Percentiles rank a stretch among this genome's conserved stretches.
phyloP scores from a whole-genome alignment of 2,329 filamentous ascomycete genomes.

The Annulohypoxylon truncatum region DNA sequence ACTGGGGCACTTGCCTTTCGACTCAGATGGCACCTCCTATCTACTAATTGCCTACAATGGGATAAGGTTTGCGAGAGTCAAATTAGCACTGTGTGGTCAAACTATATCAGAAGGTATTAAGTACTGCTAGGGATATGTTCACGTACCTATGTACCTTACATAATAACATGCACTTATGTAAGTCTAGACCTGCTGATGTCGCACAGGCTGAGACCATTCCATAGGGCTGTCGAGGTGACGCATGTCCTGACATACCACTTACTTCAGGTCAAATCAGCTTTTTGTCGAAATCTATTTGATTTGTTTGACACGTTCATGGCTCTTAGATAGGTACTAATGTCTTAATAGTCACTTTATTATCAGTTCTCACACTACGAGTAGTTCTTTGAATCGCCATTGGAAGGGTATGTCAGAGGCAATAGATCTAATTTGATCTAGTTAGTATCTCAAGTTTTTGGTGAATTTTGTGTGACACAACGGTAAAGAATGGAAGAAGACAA shows the following conservation, averaged over 20 bases:
- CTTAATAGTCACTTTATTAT: background rate
- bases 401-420: background rate
- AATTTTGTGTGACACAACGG: background rate
- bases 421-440: background rate
- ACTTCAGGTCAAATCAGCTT: background rate
- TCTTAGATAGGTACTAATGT: background rate
- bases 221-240: slow-evolving; percentile 14
- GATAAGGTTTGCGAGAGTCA: slow-evolving; percentile 12
- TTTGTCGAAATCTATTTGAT: background rate
- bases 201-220: slow-evolving; percentile 1
- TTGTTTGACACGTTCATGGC: background rate
- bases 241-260: background rate
- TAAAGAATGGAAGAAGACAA: background rate
- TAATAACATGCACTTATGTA: background rate
- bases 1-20: background rate
- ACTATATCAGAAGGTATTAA: background rate
- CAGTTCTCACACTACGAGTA: too few relatives aligned
- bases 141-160: background rate
- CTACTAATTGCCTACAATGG: background rate
- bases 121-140: background rate
- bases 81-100: slow-evolving; percentile 13
- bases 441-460: background rate
- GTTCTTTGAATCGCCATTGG: background rate
- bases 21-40: slow-evolving; percentile 2
- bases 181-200: slow-evolving; percentile 1